Evolutionary conservation across 2,329 filamentous ascomycete species (phyloP).

Genomic region (Trichoderma pleuroti): DNA sequence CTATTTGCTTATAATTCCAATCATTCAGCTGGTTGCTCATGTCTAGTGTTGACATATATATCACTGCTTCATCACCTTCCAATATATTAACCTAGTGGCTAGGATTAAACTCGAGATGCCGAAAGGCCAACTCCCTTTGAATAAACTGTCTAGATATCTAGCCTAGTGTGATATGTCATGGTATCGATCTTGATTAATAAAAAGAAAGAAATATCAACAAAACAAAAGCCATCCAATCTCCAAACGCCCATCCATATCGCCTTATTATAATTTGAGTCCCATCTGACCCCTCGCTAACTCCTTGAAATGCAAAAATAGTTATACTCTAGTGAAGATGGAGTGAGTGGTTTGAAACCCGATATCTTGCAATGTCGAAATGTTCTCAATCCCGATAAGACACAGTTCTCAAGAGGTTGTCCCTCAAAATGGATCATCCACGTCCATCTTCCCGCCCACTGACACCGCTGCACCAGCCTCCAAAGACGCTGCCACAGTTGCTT

Average conservation of each 20-base stretch:
- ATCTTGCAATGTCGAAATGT: background rate
- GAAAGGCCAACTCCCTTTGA: background rate
- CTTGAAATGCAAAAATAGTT: background rate
- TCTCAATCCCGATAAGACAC: background rate
- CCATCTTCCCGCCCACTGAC: conserved; percentile 40
- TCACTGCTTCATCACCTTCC: background rate
- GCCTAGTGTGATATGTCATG: conserved; percentile 11
- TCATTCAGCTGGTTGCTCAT: background rate
- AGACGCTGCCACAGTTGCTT: conserved; percentile 34
- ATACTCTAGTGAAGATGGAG: background rate
- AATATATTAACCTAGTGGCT: background rate
- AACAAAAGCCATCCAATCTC: background rate
- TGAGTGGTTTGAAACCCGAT: background rate
- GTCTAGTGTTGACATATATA: background rate
- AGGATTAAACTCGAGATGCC: background rate
- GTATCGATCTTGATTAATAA: background rate
- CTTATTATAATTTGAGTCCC: background rate
- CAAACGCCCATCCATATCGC: background rate
- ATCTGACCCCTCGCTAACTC: background rate
- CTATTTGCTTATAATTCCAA: background rate
- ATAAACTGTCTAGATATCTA: conserved; percentile 7
- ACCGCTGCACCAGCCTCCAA: conserved; percentile 37
- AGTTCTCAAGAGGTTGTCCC: background rate
- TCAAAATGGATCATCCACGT: conserved; percentile 47
- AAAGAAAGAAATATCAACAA: background rate